Evolutionary conservation across 1,284 basidiomycete genomes (phyloP).

Genomic region (Sutorius eximius): DNA sequence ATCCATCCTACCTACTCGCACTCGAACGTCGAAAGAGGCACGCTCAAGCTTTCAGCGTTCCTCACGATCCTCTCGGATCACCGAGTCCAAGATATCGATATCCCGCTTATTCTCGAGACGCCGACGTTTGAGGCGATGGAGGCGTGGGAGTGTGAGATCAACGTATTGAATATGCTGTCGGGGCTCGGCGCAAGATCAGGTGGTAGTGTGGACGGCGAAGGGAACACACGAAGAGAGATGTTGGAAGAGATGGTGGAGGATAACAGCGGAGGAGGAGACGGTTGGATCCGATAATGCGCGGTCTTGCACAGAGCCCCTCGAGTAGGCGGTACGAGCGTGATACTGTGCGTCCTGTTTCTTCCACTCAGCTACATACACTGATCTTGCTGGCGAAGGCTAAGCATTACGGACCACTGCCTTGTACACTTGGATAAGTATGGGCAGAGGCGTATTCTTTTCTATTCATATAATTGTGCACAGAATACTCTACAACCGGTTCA

Average conservation of each 20-base stretch:
- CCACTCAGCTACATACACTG: background rate
- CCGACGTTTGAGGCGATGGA: slow-evolving; percentile 61
- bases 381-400: background rate
- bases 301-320: slow-evolving; percentile 2
- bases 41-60: slow-evolving; percentile 67
- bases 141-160: slow-evolving; percentile 75
- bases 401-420: background rate
- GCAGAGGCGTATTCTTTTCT: background rate
- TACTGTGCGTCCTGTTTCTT: background rate
- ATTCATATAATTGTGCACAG: background rate
- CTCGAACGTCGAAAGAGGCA: slow-evolving; percentile 46
- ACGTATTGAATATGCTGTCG: slow-evolving; percentile 52
- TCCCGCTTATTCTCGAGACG: slow-evolving; percentile 84
- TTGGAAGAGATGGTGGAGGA: slow-evolving; percentile 16
- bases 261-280: slow-evolving; percentile 5
- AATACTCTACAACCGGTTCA: slow-evolving; percentile 23
- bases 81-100: slow-evolving; percentile 63
- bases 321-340: background rate
- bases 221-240: background rate
- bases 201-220: background rate
- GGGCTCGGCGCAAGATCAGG: slow-evolving; percentile 12
- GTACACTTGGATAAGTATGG: slow-evolving; percentile 1
- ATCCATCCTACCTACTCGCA: background rate
- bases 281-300: slow-evolving; percentile 10
- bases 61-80: slow-evolving; percentile 68